Base-by-base conservation (phyloP, 495 filamentous ascomycete species). In the Xylaria nigripes region DNA sequence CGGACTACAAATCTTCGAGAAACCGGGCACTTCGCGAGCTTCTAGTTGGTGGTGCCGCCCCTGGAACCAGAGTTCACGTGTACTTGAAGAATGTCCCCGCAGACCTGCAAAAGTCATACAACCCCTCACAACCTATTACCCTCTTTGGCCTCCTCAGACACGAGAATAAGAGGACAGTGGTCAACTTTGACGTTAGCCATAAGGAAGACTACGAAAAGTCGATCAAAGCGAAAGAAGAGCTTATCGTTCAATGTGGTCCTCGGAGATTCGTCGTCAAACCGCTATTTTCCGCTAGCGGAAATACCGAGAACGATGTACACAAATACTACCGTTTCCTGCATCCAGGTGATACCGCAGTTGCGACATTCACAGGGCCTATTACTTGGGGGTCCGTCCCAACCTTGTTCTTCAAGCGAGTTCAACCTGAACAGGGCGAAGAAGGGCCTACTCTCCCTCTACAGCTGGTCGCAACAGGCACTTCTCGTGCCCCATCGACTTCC, bases 251-350 rank as follows among this genome's bases (percentile, higher is more conserved):
- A 68, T 89, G 85, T 60, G 93, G 93, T 22, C 83, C 92, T 15
- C 84, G 94, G 38, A 79, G 92, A 36, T 82, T 95, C 58, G 70
- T 89, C 32, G 82, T 95, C 68, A 95, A 93, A 56, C 91, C 93
- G 19, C 70, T 98, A 21, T 97, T 92, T 76, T 95, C 89, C 2
- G 80, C 86, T 59, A 72, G 76, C 12, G 90, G 89, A 52, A 88
- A 83, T 64, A 92, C 90, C 0, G 86, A 86, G 48, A 98, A 98
- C 71, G 83, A 96, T 63, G 89, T 98, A 12, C 88, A 96, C 75
- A 97, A 97, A 68, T 97, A 86, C 73, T 87, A 92, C 69, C 89
- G 94, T 8, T 97, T 82, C 75, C 76, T 97, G 4, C 88, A 95
- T 64, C 91, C 93, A 0, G 90, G 92, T 4, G 83, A 87, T 63